Conservation (phyloP, 768 basidiomycete genomes). For the Asterophora lycoperdoides region DNA sequence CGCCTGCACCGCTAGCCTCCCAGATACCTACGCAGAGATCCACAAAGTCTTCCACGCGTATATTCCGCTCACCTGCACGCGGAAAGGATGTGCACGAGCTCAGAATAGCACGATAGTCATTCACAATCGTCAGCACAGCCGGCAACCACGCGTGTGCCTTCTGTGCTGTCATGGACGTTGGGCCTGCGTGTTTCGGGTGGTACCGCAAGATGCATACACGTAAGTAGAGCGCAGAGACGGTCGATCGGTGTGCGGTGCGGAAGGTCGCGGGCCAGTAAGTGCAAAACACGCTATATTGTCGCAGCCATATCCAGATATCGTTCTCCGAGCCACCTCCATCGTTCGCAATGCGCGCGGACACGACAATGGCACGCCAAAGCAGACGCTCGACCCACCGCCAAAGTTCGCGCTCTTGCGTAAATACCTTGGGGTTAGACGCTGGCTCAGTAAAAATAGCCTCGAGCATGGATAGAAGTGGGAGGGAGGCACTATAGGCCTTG, state of each 20-base stretch:
- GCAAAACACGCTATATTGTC: constrained; percentile 57
- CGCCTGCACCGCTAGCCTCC: constrained; percentile 66
- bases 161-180: background rate
- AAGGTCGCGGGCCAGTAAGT: constrained; percentile 77
- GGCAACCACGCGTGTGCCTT: constrained; percentile 47
- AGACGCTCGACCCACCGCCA: constrained; percentile 84
- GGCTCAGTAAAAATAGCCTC: constrained; percentile 24
- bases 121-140: constrained; percentile 60
- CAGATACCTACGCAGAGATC: constrained; percentile 78
- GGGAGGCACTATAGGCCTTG: constrained; percentile 48
- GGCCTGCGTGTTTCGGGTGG: constrained; percentile 20
- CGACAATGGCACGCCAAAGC: constrained; percentile 73
- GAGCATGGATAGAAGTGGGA: constrained; percentile 47
- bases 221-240: constrained; percentile 66
- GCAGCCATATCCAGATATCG: constrained; percentile 57
- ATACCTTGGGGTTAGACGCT: constrained; percentile 35
- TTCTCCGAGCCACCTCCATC: constrained; percentile 31
- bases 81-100: constrained; percentile 73
- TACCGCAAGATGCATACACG: constrained; percentile 63
- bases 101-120: constrained; percentile 68
- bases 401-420: constrained; percentile 70
- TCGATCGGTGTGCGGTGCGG: constrained; percentile 69
- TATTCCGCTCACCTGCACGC: constrained; percentile 72
- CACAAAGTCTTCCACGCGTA: constrained; percentile 77
- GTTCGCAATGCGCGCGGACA: constrained; percentile 48